Conservation (phyloP, 2,329 filamentous ascomycete genomes). For the Cladosporium sp. region DNA sequence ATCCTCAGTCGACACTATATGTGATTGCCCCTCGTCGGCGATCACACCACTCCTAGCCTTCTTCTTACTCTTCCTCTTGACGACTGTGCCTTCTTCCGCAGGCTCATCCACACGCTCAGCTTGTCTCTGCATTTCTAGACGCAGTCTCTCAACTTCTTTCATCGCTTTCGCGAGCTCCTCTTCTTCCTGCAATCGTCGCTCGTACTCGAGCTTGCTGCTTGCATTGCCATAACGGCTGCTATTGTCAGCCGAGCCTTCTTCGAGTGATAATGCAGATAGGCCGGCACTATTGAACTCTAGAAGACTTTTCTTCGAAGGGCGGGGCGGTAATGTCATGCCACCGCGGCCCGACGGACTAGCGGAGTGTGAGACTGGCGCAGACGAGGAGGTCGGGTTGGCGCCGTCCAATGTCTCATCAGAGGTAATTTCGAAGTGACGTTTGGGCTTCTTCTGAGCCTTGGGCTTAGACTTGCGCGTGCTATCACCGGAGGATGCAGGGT, state of each 20-base stretch:
- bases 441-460: constrained; percentile 23
- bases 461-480: constrained; percentile 8
- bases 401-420: constrained; percentile 45
- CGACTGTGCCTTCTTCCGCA: constrained; percentile 59
- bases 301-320: constrained; percentile 57
- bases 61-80: constrained; percentile 56
- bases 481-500: constrained; percentile 11
- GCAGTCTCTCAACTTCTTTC: constrained; percentile 78
- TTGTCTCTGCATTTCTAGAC: constrained; percentile 83
- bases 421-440: constrained; percentile 42
- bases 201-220: constrained; percentile 51
- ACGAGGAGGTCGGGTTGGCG: constrained; percentile 20
- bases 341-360: constrained; percentile 2
- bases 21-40: constrained; percentile 12
- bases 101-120: constrained; percentile 61
- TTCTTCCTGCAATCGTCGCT: constrained; percentile 70
- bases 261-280: constrained; percentile 68
- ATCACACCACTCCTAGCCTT: constrained; percentile 17
- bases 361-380: constrained; percentile 10
- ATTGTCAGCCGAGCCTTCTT: constrained; percentile 39
- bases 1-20: constrained; percentile 14
- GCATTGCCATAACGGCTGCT: constrained; percentile 7
- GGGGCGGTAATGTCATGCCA: neutral
- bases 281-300: constrained; percentile 85
- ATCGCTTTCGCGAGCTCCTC: constrained; percentile 85